Evolutionary conservation across 345 rosid genomes (phyloP).

Genomic region (Populus pruinosa): DNA sequence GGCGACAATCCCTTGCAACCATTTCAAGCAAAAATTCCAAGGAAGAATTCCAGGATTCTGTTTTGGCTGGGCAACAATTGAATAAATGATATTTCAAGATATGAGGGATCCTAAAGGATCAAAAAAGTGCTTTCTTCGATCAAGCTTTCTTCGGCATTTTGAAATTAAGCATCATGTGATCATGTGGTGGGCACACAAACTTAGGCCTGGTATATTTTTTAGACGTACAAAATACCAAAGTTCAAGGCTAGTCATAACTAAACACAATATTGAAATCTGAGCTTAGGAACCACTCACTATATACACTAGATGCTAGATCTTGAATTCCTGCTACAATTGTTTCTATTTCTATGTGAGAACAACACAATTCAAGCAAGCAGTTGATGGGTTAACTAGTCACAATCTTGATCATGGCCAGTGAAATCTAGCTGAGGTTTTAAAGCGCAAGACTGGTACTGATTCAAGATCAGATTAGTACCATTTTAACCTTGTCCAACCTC

Average conservation of each 20-base stretch:
- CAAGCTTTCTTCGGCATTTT: not conserved
- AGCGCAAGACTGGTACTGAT: not conserved
- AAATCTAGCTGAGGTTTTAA: not conserved
- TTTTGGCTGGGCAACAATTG: not conserved
- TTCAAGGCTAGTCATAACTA: not conserved
- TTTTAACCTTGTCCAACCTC: not conserved
- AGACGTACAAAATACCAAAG: not conserved
- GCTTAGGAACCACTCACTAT: not conserved
- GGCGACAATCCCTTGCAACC: not conserved
- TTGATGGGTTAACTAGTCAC: not conserved
- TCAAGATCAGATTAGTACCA: not conserved
- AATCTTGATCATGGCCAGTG: not conserved
- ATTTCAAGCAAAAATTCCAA: not conserved
- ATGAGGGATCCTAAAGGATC: not conserved
- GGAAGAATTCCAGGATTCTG: not conserved
- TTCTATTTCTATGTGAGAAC: not conserved
- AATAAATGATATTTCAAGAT: not conserved
- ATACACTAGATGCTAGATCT: not conserved
- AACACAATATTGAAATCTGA: not conserved
- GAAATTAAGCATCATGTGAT: not conserved
- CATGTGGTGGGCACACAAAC: not conserved
- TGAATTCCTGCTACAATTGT: not conserved
- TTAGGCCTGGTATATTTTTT: not conserved
- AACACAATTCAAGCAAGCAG: not conserved
- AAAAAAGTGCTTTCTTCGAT: not conserved